Conservation (phyloP, 2,329 filamentous ascomycete genomes). For the Exophiala alcalophila region DNA sequence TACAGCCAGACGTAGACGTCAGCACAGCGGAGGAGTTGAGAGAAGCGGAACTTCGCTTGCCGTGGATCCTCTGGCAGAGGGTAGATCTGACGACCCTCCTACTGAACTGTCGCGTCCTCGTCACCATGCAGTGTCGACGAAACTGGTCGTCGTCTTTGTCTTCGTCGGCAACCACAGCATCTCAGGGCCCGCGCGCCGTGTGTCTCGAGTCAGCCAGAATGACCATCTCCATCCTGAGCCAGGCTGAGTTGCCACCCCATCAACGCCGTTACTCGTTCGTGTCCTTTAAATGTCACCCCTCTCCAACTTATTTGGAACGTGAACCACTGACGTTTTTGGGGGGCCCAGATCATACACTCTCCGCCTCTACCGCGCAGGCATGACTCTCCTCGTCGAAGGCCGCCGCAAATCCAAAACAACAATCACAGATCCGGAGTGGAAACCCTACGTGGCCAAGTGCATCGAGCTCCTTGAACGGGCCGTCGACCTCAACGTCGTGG, state of each 20-base stretch:
- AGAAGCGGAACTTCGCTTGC: background rate
- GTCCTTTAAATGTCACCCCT: background rate
- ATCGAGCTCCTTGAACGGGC: background rate
- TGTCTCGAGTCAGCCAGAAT: background rate
- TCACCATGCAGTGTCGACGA: background rate
- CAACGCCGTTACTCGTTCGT: background rate
- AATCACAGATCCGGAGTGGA: background rate
- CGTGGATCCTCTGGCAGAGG: background rate
- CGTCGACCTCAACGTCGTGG: background rate
- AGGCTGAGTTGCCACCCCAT: background rate
- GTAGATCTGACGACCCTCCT: background rate
- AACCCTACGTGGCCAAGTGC: conserved; percentile 1
- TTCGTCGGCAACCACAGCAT: too few relatives aligned
- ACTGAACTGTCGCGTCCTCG: background rate
- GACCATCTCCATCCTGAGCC: background rate
- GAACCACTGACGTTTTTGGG: too few relatives aligned
- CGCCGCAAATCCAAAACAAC: background rate
- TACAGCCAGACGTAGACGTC: background rate
- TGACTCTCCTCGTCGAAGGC: conserved; percentile 1
- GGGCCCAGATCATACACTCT: conserved; percentile 1
- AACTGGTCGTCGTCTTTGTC: background rate
- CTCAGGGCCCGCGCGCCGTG: background rate
- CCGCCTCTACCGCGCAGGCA: background rate
- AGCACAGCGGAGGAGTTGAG: background rate
- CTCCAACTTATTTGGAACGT: too few relatives aligned